Evolutionary conservation across 2,329 filamentous ascomycete species (phyloP).

Genomic region (Botryotinia narcissicola): DNA sequence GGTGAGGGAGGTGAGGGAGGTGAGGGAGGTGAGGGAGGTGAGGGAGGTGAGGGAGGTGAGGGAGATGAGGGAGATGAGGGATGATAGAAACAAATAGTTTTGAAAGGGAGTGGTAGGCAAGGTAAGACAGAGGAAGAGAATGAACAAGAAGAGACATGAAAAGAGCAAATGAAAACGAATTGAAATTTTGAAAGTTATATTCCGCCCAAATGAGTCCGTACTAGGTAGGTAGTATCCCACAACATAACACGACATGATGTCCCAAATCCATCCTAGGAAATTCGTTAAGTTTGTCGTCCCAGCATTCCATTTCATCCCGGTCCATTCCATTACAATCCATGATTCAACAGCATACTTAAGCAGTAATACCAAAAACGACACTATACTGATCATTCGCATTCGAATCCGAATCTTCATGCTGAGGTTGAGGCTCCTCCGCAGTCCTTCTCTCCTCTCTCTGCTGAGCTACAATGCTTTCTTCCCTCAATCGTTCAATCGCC

Average conservation of each 20-base stretch:
- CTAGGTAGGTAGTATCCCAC: neutral
- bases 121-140: no score
- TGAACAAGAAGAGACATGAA: no score
- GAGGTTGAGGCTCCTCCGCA: neutral
- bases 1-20: neutral
- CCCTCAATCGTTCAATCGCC: slow-evolving; percentile 37
- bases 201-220: neutral
- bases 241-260: neutral
- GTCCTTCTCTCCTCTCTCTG: neutral
- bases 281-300: neutral
- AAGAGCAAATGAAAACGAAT: neutral
- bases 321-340: no score
- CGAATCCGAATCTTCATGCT: neutral
- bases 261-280: neutral
- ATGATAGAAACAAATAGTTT: neutral
- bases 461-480: slow-evolving; percentile 24
- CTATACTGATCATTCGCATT: neutral
- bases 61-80: neutral
- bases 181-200: neutral
- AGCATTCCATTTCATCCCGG: no score
- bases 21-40: neutral
- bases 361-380: neutral
- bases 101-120: neutral
- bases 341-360: neutral
- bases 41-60: neutral